Conservation (phyloP, 345 rosid genomes). For the Punica granatum region DNA sequence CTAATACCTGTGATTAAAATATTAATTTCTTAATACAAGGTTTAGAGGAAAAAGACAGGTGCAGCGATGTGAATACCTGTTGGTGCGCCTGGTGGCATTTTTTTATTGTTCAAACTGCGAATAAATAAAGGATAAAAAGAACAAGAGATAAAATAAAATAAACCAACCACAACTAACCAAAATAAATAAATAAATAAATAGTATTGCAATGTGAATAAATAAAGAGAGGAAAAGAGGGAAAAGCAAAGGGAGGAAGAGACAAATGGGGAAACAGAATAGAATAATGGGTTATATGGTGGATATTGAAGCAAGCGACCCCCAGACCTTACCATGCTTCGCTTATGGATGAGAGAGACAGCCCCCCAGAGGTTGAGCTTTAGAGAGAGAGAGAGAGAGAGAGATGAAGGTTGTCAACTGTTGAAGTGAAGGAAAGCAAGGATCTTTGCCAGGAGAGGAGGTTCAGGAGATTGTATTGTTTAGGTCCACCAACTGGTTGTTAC, state of each 20-base stretch:
- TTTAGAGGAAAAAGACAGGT: slow-evolving; percentile 6
- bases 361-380: slow-evolving; percentile 1
- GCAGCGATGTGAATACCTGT: background rate
- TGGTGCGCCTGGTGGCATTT: background rate
- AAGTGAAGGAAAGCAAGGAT: slow-evolving; percentile 7
- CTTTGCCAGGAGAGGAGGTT: slow-evolving; percentile 6
- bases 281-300: slow-evolving; percentile 39
- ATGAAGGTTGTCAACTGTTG: background rate
- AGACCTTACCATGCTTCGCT: slow-evolving; percentile 34
- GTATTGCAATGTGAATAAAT: slow-evolving; percentile 2
- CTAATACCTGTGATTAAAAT: no score
- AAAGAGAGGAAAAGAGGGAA: background rate
- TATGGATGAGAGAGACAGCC: slow-evolving; percentile 41
- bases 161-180: slow-evolving; percentile 3
- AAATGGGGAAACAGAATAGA: slow-evolving; percentile 24
- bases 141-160: background rate
- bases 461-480: slow-evolving; percentile 65
- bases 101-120: background rate
- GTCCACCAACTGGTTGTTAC: slow-evolving; percentile 95
- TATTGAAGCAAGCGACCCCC: slow-evolving; percentile 34
- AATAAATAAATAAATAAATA: slow-evolving; percentile 3
- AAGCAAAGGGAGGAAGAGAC: background rate
- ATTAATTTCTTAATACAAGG: no score
- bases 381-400: slow-evolving; percentile 10
- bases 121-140: background rate